phyloP scores from a whole-genome alignment of 148 eudicot genomes.

The Silene uniflora region DNA sequence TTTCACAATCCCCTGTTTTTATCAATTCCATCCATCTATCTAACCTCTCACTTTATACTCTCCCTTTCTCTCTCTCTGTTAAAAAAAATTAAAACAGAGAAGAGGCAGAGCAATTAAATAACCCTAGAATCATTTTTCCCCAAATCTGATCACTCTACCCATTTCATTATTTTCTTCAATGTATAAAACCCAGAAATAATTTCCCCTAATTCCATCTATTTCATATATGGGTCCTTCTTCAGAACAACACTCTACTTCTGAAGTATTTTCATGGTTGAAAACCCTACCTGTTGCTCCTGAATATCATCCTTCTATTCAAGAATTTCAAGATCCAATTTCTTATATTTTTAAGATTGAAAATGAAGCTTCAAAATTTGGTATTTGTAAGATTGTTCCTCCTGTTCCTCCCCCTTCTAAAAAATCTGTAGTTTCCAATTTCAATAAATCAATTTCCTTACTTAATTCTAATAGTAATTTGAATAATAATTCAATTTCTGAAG shows the following conservation, averaged over 20 bases:
- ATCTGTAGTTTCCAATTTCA: slow-evolving; percentile 48
- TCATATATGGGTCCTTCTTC: slow-evolving; percentile 31
- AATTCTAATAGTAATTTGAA: neutral
- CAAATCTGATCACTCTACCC: slow-evolving; percentile 31
- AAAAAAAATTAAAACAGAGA: slow-evolving; percentile 17
- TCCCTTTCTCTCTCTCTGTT: slow-evolving; percentile 29
- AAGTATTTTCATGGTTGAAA: slow-evolving; percentile 83
- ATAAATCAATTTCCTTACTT: slow-evolving; percentile 40
- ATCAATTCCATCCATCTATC: neutral
- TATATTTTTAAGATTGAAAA: slow-evolving; percentile 90
- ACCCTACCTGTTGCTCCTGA: slow-evolving; percentile 92
- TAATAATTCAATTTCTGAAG: neutral
- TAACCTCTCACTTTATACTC: neutral
- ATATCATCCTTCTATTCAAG: slow-evolving; percentile 79
- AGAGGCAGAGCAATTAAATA: slow-evolving; percentile 28
- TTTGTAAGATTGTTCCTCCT: slow-evolving; percentile 95
- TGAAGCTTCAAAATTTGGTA: slow-evolving; percentile 80
- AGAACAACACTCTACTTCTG: slow-evolving; percentile 45
- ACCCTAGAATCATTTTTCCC: slow-evolving; percentile 15
- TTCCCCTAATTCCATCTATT: neutral
- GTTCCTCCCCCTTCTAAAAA: slow-evolving; percentile 53
- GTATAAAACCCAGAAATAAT: slow-evolving; percentile 12
- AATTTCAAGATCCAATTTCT: slow-evolving; percentile 91
- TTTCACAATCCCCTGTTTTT: slow-evolving; percentile 33
- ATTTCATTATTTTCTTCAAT: slow-evolving; percentile 13